phyloP scores from a whole-genome alignment of 345 rosid species.

The Trapa incisa region DNA sequence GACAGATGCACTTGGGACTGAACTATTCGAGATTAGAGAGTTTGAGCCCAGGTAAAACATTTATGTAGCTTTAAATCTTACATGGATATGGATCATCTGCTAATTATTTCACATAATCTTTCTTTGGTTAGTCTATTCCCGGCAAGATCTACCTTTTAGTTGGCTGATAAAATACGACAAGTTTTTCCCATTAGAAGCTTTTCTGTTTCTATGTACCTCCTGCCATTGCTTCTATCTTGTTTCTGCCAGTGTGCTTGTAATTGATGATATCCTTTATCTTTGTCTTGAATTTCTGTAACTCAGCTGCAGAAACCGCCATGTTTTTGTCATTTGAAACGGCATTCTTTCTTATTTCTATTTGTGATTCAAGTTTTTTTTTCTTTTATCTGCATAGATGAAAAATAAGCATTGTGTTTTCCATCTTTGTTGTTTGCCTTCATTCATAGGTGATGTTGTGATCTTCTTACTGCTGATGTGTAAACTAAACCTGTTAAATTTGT shows the following conservation, averaged over 20 bases:
- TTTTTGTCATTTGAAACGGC: not conserved
- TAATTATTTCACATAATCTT: not conserved
- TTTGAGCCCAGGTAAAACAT: constrained; percentile 81
- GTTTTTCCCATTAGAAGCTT: not conserved
- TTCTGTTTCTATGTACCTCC: not conserved
- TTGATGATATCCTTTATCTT: no score
- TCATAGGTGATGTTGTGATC: not conserved
- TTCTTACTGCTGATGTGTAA: not conserved
- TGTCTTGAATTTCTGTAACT: no score
- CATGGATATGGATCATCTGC: not conserved
- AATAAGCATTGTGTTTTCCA: not conserved
- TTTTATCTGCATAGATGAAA: not conserved
- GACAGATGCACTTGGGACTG: constrained; percentile 86
- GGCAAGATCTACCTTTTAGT: not conserved
- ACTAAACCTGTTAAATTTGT: not conserved
- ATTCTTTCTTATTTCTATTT: not conserved
- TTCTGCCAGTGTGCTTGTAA: no score
- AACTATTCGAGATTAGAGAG: constrained; percentile 80
- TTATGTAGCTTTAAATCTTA: not conserved
- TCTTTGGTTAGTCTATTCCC: not conserved
- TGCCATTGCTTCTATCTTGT: not conserved
- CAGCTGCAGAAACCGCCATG: not conserved
- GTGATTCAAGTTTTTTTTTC: not conserved
- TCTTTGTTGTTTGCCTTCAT: not conserved
- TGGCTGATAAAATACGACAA: not conserved